Evolutionary conservation across 139 green algal species (phyloP).

Genomic region (Closterium sp.): DNA sequence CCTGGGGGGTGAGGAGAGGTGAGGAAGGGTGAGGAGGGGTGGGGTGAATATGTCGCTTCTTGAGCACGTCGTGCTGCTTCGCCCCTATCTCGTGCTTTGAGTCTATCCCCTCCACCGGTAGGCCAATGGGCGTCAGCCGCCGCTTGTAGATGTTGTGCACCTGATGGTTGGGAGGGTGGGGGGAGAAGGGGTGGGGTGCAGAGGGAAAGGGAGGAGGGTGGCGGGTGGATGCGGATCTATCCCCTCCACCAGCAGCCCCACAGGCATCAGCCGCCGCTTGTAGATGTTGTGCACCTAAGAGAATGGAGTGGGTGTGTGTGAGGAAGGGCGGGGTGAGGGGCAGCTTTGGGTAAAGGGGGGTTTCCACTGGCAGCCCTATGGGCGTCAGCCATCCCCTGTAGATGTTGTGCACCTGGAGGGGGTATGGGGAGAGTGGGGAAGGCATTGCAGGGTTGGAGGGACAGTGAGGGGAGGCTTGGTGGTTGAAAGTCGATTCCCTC

Average conservation of each 20-base stretch:
- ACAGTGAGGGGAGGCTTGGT: no score
- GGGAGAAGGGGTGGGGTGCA: not conserved
- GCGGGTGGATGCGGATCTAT: conserved; percentile 3
- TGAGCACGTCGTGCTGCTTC: not conserved
- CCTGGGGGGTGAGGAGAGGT: conserved; percentile 1
- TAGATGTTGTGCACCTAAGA: conserved; percentile 58
- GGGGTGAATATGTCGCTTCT: not conserved
- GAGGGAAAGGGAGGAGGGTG: not conserved
- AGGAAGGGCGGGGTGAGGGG: no score
- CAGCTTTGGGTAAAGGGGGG: no score
- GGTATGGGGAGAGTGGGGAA: no score
- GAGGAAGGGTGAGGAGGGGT: no score
- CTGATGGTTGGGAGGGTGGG: not conserved
- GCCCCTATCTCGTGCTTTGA: conserved; percentile 34
- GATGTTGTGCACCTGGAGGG: not conserved
- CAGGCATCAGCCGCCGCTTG: no score
- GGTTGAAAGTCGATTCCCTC: conserved; percentile 22
- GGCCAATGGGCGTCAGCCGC: conserved; percentile 51
- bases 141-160: conserved; percentile 62
- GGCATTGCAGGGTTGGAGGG: no score
- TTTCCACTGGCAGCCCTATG: no score
- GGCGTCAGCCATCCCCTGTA: not conserved
- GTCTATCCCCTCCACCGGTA: conserved; percentile 55
- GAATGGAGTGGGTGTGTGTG: no score
- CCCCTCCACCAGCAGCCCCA: conserved; percentile 48